Conservation (phyloP, 2,329 filamentous ascomycete genomes). For the Aspergillus pseudoterreus region DNA sequence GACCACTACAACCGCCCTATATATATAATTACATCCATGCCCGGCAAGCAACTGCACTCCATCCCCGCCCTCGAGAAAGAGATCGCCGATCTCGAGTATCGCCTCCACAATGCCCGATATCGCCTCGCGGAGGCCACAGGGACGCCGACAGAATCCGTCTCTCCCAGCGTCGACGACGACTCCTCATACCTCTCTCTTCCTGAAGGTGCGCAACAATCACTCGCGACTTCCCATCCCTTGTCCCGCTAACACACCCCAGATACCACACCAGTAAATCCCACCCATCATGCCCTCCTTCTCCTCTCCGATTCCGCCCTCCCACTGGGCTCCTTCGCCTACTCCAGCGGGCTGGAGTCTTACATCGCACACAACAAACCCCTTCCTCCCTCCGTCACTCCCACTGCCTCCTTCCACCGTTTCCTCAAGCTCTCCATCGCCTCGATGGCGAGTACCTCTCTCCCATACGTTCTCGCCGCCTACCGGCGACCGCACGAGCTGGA, state of each 20-base stretch:
- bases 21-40: slow-evolving; percentile 2
- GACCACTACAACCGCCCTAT: not conserved
- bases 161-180: not conserved
- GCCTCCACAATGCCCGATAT: slow-evolving; percentile 44
- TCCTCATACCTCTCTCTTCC: slow-evolving; percentile 7
- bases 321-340: slow-evolving; percentile 63
- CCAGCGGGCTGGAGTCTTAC: slow-evolving; percentile 61
- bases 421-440: slow-evolving; percentile 55
- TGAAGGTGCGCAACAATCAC: slow-evolving; percentile 4
- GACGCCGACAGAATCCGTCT: slow-evolving; percentile 2
- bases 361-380: slow-evolving; percentile 53
- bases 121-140: slow-evolving; percentile 31
- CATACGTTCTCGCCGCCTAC: slow-evolving; percentile 57
- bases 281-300: slow-evolving; percentile 54
- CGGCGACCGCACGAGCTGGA: slow-evolving; percentile 47
- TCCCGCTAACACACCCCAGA: not conserved
- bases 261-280: slow-evolving; percentile 17
- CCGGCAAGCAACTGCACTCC: slow-evolving; percentile 10
- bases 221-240: not conserved
- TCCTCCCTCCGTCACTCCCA: slow-evolving; percentile 27
- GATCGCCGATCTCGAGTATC: slow-evolving; percentile 47
- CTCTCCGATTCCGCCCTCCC: slow-evolving; percentile 63
- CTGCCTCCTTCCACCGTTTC: slow-evolving; percentile 52
- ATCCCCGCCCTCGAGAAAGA: slow-evolving; percentile 29
- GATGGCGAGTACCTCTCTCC: slow-evolving; percentile 56